Evolutionary conservation across 202 grass and related monocot species (phyloP).

Genomic region (Carex arenaria): DNA sequence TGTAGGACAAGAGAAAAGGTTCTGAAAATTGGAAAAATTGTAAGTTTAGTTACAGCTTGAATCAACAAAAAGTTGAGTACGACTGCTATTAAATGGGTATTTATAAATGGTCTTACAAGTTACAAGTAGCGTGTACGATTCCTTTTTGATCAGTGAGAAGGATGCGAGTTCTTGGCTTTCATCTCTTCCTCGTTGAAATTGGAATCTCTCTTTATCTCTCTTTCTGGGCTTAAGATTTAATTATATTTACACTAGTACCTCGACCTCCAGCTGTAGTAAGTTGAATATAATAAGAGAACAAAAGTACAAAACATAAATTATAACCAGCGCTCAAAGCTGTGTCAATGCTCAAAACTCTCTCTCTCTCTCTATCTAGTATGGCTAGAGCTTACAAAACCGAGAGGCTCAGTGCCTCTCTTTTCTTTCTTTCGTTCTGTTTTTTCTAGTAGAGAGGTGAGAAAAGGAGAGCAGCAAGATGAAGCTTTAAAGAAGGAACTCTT

Average conservation of each 20-base stretch:
- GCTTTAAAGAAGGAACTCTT: slow-evolving; percentile 10
- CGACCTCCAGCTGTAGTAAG: slow-evolving; percentile 7
- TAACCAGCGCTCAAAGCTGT: neutral
- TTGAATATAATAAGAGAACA: neutral
- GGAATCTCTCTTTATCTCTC: neutral
- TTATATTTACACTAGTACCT: neutral
- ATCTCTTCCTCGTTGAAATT: neutral
- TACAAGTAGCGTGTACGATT: slow-evolving; percentile 2
- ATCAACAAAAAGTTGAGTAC: neutral
- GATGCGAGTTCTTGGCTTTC: neutral
- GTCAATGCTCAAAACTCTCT: neutral
- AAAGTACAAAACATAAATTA: neutral
- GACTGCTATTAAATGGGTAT: neutral
- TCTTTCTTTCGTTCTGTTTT: neutral
- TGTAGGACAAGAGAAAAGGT: neutral
- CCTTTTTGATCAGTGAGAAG: slow-evolving; percentile 21
- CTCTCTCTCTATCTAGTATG: neutral
- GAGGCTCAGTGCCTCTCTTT: neutral
- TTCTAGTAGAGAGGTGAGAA: slow-evolving; percentile 12
- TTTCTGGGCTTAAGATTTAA: neutral
- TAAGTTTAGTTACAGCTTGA: neutral
- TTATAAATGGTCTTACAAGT: slow-evolving; percentile 19
- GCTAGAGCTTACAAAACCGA: neutral
- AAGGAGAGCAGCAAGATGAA: slow-evolving; percentile 1
- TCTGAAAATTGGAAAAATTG: neutral